Base-by-base conservation (phyloP, 352 stramenopile genomes). In the Pythium sukuiense region DNA sequence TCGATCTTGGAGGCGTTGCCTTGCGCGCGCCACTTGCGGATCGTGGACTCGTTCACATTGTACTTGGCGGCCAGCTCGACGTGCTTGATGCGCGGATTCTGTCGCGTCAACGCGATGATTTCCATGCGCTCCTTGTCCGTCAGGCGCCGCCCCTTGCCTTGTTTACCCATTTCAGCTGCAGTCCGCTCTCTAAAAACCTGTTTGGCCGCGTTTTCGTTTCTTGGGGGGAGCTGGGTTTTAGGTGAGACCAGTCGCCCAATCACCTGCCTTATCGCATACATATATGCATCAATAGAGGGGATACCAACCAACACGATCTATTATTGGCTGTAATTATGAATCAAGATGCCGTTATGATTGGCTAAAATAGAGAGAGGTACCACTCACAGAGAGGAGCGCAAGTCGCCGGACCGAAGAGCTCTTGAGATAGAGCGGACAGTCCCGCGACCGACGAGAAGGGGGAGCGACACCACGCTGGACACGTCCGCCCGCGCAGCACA, bases 121-220 rank as follows among this genome's bases (percentile, higher is more conserved):
- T 87, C 76, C 67, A 89, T 71, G 61, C 80, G 80, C 73, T 89
- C 77, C 55, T 71, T 76, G 67, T 87, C 81, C 4, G 81, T 89
- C 29, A 89, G 71, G 2, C 81, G 75, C 24, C 73, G 72, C 1
- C 79, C 79, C 20, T 62, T 60, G 53, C 79, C 74, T 52, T 83
- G 78, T 69, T 72, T 81, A 27, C 74, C 71, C 65, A 79, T 78
- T 27, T 46, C 18, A 16, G 16, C 24, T 49, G 7, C 3, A 32
- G 43, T 58, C 48, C 65, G 48, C 63, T 52, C 59, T 55, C 56
- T 37, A 71, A 71, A 71, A 71, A 71, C 65, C 65, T 71, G 53
- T 57, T 48, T 32, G n/a, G 8, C 41, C 3, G 43, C 39, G n/a
- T 53, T 52, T 49, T 37, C 59, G 57, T 71, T 71, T 66, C 58